Evolutionary conservation across 257 asterid genomes (phyloP), one percentile per base, ranked within the genome.

Genomic region (Avicennia marina): DNA sequence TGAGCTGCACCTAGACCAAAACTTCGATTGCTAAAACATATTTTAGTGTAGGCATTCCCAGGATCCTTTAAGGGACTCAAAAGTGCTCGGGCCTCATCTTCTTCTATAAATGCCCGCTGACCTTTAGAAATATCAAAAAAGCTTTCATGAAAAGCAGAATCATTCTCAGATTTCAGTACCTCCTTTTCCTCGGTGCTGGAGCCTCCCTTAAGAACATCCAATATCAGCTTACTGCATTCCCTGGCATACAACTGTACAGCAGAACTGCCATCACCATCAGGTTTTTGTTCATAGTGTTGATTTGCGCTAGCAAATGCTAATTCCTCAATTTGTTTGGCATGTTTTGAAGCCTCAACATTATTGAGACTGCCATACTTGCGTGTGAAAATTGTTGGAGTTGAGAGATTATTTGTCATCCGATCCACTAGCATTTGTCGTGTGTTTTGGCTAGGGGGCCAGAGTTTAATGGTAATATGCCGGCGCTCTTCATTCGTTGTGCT

Each of bases 231-330:
- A 73, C 98, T 91, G 75, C 98, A 91, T 66, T 88, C 94, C 56
- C 65, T 85, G 46, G 98, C 95, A 74, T 91, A 91, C 59, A 89
- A 78, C 65, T 91, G 98, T 68, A 91, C 95, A 18, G 95, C 96
- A 25, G 95, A 69, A 72, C 94, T 88, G 54, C 98, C 98, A 70
- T 91, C 98, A 48, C 98, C 98, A 72, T 85, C 95, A 13, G 95
- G 95, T 72, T 83, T 90, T 64, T 73, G 84, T 52, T 80, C 89
- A 43, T 81, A 83, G 49, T 83, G 81, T 51, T 73, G 74, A 74
- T 76, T 78, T 31, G 97, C 97, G 2, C 60, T 19, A 44, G 69
- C 29, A 77, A 83, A 88, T 13, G 97, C 94, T 7, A 73, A 33
- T 66, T 83, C 94, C 84, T 91, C 98, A 36, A 85, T 82, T 20